Conservation (phyloP, 139 green algal genomes). For the Chlamydomonas sp. region DNA sequence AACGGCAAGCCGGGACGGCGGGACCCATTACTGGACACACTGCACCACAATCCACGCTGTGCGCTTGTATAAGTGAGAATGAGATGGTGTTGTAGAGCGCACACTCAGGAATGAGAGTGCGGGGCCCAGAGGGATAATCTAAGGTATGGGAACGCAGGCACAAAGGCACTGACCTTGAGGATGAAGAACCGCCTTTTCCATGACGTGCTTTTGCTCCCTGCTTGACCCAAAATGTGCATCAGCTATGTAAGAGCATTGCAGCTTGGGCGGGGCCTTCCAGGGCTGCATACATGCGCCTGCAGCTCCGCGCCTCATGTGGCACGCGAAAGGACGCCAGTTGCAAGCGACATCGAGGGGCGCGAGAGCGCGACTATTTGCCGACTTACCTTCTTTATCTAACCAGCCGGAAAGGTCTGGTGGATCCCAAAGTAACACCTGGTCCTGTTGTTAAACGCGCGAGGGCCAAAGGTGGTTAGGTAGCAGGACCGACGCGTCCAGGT, state of each 20-base stretch:
- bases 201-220: background rate
- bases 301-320: too few species aligned
- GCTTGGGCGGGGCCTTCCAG: too few species aligned
- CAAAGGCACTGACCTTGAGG: conserved; percentile 11
- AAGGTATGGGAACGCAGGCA: background rate
- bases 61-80: background rate
- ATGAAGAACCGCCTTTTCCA: conserved; percentile 32
- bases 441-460: background rate
- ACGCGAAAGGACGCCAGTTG: too few species aligned
- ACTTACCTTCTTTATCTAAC: conserved; percentile 33
- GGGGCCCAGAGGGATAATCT: background rate
- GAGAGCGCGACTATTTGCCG: too few species aligned
- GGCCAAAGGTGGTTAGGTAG: too few species aligned
- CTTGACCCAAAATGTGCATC: too few species aligned
- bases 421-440: conserved; percentile 18
- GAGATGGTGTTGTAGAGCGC: background rate
- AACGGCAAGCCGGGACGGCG: too few species aligned
- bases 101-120: background rate
- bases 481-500: too few species aligned
- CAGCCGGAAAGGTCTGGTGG: conserved; percentile 21
- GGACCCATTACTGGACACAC: background rate
- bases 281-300: too few species aligned
- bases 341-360: too few species aligned
- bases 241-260: too few species aligned
- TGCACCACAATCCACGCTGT: background rate